Evolutionary conservation across 345 rosid species (phyloP), one percentile per base, ranked within the genome.

Genomic region (Pugionium cornutum): DNA sequence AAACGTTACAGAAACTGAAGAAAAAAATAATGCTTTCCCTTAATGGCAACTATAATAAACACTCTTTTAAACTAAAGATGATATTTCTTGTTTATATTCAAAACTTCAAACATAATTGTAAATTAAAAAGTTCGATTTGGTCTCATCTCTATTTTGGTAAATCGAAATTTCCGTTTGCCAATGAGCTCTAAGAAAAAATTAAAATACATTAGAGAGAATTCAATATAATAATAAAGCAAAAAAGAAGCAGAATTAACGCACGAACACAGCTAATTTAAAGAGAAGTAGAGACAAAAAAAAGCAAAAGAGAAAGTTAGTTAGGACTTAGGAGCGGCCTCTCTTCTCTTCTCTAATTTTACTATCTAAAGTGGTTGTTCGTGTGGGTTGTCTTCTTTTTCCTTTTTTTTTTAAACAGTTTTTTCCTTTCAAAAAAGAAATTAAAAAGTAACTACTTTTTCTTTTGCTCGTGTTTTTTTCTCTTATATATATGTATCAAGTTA

Each of bases 221-320:
- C 4, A 49, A 7, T 9, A 8, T 1, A 44, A 36, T 6, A 9
- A 58, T 3, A 32, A 4, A 58, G 7, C 3, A 36, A 42, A 1
- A 26, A 4, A 5, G 32, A 44, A 32, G 5, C 43, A 66, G 7
- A 30, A 58, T 36, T 9, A 58, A 28, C 62, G 67, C 71, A 72
- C 67, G 76, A 48, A 72, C 65, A 67, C n/a, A 64, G 72, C 11
- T 39, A 26, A 42, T 9, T 2, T 36, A 9, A 64, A 64, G 9
- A 42, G 32, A 26, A 66, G 53, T 53, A 65, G 10, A 42, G 26
- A 26, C 4, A 66, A 48, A 50, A 28, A 44, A 61, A 61, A 43
- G 74, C 52, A 49, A 49, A 56, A 52, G 75, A 65, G 83, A 73
- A 73, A 73, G 71, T 36, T 4, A 35, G 52, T 62, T 48, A 36